Conservation (phyloP, 805 yeast species). For the Tetrapisispora nanseiensis region DNA sequence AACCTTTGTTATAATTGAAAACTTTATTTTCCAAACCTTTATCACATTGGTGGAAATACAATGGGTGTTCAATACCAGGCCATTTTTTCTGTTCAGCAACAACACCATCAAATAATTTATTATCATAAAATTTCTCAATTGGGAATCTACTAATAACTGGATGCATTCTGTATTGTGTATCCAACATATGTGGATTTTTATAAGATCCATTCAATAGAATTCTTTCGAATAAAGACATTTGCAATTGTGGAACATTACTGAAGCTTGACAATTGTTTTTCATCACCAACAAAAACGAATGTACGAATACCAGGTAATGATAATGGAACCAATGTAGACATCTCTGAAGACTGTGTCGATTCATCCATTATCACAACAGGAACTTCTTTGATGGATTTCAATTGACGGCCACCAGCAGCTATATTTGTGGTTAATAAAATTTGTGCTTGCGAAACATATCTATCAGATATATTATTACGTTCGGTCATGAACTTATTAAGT, state of each 20-base stretch:
- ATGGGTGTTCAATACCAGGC: constrained; percentile 43
- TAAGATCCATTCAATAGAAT: constrained; percentile 53
- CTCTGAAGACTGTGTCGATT: constrained; percentile 68
- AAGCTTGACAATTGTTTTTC: constrained; percentile 67
- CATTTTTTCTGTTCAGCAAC: constrained; percentile 40
- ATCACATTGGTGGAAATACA: constrained; percentile 54
- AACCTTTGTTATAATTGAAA: constrained; percentile 32
- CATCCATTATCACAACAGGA: constrained; percentile 71
- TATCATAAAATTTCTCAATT: constrained; percentile 67
- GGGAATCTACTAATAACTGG: constrained; percentile 84
- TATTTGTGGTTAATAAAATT: constrained; percentile 64
- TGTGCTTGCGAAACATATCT: constrained; percentile 52
- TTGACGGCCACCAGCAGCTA: constrained; percentile 59
- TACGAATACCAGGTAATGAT: constrained; percentile 56
- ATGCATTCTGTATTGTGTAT: constrained; percentile 62
- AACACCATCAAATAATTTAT: constrained; percentile 52
- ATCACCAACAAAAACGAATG: constrained; percentile 66
- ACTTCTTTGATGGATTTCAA: constrained; percentile 43
- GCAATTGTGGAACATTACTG: constrained; percentile 56
- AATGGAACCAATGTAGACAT: constrained; percentile 62
- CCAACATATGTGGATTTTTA: constrained; percentile 53
- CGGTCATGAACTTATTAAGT: constrained; percentile 41
- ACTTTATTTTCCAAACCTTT: constrained; percentile 39
- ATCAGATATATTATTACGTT: constrained; percentile 37
- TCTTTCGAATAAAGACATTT: constrained; percentile 61